Conservation (phyloP, 225 moss, liverwort and hornwort genomes). For the Climacium dendroides region DNA sequence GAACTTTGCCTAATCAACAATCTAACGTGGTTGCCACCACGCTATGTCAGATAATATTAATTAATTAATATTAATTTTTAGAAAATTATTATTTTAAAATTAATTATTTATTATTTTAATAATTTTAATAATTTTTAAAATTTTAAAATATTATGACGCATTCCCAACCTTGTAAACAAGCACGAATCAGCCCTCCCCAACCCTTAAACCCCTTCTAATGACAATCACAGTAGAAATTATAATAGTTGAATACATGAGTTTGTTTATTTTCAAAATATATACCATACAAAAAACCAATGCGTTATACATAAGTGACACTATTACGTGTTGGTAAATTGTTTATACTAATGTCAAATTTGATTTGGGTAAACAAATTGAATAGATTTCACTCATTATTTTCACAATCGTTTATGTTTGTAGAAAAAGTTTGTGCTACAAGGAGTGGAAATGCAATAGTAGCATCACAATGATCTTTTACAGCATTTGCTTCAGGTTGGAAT, state of each 20-base stretch:
- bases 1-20: no score
- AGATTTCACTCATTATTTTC: background rate
- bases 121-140: no score
- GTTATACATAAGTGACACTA: background rate
- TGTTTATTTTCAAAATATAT: background rate
- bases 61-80: no score
- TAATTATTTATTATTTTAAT: no score
- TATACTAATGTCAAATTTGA: background rate
- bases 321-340: background rate
- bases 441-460: background rate
- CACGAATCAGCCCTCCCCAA: no score
- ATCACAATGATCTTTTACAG: background rate
- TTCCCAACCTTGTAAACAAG: no score
- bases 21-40: no score
- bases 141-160: no score
- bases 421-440: background rate
- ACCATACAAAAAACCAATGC: background rate
- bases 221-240: no score
- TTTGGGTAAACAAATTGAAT: background rate
- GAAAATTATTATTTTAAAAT: no score
- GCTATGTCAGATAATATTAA: no score
- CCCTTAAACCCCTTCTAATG: no score
- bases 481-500: background rate
- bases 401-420: background rate
- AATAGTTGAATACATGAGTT: background rate